Evolutionary conservation across 768 basidiomycete species (phyloP).

Genomic region (Agrocybe praecox): DNA sequence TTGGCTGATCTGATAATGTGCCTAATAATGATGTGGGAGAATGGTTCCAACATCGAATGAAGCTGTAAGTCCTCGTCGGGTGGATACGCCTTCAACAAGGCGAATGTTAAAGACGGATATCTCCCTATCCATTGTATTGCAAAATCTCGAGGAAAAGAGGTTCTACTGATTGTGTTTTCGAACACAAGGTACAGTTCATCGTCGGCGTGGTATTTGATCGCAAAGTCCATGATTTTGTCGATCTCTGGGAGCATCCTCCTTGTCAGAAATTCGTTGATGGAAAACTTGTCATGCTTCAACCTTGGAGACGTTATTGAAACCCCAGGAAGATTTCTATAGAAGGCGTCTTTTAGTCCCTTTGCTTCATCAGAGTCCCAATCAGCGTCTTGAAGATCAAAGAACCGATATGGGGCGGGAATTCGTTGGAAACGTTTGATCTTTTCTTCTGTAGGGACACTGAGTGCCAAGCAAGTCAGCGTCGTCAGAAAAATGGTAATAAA

Average conservation of each 20-base stretch:
- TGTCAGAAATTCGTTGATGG: constrained; percentile 26
- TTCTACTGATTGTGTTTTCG: constrained; percentile 31
- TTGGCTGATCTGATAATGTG: constrained; percentile 60
- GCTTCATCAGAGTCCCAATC: constrained; percentile 37
- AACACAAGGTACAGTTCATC: constrained; percentile 58
- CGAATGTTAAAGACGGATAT: constrained; percentile 57
- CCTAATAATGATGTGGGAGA: constrained; percentile 38
- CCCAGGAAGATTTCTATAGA: constrained; percentile 27
- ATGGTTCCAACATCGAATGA: constrained; percentile 28
- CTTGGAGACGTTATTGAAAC: constrained; percentile 10
- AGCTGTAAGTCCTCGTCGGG: constrained; percentile 39
- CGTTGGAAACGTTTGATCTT: constrained; percentile 49
- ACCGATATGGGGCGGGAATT: constrained; percentile 39
- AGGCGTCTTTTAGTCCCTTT: constrained; percentile 28
- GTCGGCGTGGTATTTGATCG: constrained; percentile 53
- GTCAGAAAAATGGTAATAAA: background rate
- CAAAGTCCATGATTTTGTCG: constrained; percentile 39
- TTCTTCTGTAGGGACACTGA: constrained; percentile 50
- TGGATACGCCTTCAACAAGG: constrained; percentile 48
- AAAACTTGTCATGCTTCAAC: constrained; percentile 25
- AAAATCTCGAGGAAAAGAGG: constrained; percentile 27
- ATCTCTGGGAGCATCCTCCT: constrained; percentile 29
- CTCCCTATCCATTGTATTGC: constrained; percentile 46
- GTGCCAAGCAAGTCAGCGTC: background rate
- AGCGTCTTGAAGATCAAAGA: constrained; percentile 41